Conservation (phyloP, 306 rosid genomes). For the Quercus ilex region DNA sequence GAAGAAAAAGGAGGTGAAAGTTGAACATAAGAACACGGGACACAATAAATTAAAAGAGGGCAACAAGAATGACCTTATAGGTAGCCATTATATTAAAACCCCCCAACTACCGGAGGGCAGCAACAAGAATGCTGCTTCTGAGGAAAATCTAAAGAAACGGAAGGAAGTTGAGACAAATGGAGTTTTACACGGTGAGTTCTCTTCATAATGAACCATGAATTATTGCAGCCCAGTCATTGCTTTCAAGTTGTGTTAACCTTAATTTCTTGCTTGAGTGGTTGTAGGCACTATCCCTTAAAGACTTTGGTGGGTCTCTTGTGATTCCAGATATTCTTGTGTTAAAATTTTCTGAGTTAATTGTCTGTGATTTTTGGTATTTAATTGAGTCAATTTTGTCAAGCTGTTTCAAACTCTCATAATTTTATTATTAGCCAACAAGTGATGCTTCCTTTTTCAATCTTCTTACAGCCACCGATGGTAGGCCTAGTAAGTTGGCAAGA, state of each 20-base stretch:
- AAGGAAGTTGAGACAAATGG: constrained; percentile 78
- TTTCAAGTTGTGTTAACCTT: constrained; percentile 23
- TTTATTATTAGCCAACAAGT: constrained; percentile 36
- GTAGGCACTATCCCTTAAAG: constrained; percentile 23
- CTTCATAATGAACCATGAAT: constrained; percentile 24
- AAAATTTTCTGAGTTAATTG: constrained; percentile 12
- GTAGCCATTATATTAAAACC: constrained; percentile 33
- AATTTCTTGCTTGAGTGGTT: constrained; percentile 20
- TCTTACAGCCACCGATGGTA: constrained; percentile 70
- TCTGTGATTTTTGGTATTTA: constrained; percentile 5
- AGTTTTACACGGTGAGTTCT: constrained; percentile 77
- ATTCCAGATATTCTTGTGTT: constrained; percentile 10
- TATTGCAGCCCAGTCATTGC: constrained; percentile 16
- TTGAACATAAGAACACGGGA: constrained; percentile 22
- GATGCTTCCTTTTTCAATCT: constrained; percentile 32
- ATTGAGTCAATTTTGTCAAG: constrained; percentile 17
- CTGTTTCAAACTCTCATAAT: constrained; percentile 14
- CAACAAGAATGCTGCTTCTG: constrained; percentile 38
- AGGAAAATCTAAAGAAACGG: constrained; percentile 69
- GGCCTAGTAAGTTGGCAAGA: constrained; percentile 65
- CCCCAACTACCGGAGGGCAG: constrained; percentile 42
- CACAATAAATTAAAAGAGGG: constrained; percentile 45
- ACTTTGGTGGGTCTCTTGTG: constrained; percentile 26
- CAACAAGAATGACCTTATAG: constrained; percentile 37
- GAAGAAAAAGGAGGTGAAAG: constrained; percentile 49